Conservation (phyloP, 257 asterid species). For the Nicotiana sylvestris region DNA sequence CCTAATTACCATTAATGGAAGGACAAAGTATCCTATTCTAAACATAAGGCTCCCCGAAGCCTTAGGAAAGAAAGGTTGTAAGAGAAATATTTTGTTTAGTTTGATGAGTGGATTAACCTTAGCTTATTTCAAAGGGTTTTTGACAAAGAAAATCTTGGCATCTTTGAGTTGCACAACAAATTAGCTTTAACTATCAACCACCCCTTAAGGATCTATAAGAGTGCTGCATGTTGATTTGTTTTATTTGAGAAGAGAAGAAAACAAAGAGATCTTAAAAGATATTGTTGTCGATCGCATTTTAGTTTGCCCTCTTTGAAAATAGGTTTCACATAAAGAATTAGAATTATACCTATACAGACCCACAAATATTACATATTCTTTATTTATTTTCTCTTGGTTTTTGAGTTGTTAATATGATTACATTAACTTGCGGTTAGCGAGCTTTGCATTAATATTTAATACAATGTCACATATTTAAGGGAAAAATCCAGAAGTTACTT, state of each 20-base stretch:
- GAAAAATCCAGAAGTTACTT: background rate
- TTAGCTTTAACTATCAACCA: background rate
- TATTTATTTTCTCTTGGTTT: background rate
- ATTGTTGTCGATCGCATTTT: background rate
- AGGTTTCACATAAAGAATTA: background rate
- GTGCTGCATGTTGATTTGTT: background rate
- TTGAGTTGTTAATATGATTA: background rate
- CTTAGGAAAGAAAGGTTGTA: slow-evolving; percentile 45
- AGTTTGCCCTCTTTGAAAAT: background rate
- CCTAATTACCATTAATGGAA: slow-evolving; percentile 26
- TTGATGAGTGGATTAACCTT: background rate
- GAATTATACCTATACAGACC: background rate
- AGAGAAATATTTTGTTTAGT: slow-evolving; percentile 20
- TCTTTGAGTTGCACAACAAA: background rate
- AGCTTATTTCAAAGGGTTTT: background rate
- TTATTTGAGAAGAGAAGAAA: background rate
- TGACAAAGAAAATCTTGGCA: background rate
- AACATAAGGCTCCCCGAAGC: slow-evolving; percentile 28
- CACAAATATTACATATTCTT: too few species aligned
- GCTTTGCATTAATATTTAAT: too few species aligned
- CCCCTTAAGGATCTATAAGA: background rate
- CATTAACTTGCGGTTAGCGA: background rate
- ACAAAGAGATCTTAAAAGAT: background rate
- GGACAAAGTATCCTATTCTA: slow-evolving; percentile 40
- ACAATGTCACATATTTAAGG: background rate